Evolutionary conservation across 371 early-diverging fungal species (phyloP).

Genomic region (Mucor racemosus): DNA sequence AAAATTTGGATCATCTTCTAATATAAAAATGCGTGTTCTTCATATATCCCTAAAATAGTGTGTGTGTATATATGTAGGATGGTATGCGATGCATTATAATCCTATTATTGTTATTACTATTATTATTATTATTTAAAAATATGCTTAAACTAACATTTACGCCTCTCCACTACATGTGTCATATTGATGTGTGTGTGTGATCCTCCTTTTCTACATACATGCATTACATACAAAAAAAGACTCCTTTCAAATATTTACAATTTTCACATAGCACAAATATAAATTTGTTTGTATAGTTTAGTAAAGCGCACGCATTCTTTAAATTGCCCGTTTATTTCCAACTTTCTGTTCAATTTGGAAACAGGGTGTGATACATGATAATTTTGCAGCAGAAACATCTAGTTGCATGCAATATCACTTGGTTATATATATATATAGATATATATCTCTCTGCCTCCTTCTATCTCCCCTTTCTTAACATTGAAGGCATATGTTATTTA

Average conservation of each 20-base stretch:
- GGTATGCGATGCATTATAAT: neutral
- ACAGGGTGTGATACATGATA: neutral
- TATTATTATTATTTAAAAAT: neutral
- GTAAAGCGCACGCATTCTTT: conserved; percentile 5
- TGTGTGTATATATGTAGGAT: neutral
- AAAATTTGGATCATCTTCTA: neutral
- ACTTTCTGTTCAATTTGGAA: neutral
- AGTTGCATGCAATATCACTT: neutral
- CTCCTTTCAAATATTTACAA: conserved; percentile 4
- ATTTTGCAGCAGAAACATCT: neutral
- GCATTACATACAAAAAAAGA: neutral
- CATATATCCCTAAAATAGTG: neutral
- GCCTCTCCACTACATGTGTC: neutral
- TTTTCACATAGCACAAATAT: conserved; percentile 8
- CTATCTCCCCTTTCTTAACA: neutral
- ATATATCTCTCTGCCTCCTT: neutral
- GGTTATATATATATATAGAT: no score
- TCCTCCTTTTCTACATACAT: neutral
- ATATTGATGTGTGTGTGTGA: neutral
- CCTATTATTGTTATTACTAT: neutral
- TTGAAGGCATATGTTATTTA: neutral
- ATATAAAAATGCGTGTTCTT: neutral
- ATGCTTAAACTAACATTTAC: neutral
- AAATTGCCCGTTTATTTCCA: conserved; percentile 2
- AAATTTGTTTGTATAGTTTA: conserved; percentile 3